Base-by-base conservation (phyloP, 2,329 filamentous ascomycete species). In the Aspergillus aculeatinus region DNA sequence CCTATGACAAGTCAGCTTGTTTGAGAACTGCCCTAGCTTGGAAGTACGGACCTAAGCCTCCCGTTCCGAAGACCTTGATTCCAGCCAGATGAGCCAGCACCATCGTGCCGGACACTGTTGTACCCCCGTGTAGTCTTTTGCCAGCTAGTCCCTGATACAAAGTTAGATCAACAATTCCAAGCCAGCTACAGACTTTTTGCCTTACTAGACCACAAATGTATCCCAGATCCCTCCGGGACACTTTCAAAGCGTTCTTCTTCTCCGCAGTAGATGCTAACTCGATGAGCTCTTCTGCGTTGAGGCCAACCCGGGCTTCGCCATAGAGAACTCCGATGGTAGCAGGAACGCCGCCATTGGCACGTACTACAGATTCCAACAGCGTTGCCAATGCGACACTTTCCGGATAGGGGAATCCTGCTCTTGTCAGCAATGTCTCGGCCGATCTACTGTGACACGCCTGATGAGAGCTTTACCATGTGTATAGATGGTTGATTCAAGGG, bases 401-500 rank as follows among this genome's bases (percentile, higher is more conserved):
- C 0, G 88, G 89, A 67, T 89, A 89, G 2, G 88, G 87, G 65
- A 88, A 90, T 60, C 87, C 87, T 87, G 50, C 16, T 6, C 14
- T 9, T 23, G 59, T 65, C 39, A 63, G 58, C 29, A 21, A 19
- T n/a, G 51, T 12, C 16, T 48, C 16, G 14, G 42, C 19, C 27
- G 27, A 23, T 19, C 7, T 21, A n/a, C 16, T 16, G 27, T n/a
- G 27, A 27, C 16, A 27, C 11, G 47, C 21, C 14, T 51, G 42
- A 16, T 23, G 21, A n/a, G 5, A 12, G 29, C 44, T 55, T 31
- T 76, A 82, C 92, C 93, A 77, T 99, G 95, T 1, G 95, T 99
- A 77, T 99, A 98, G 68, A 99, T 98, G 4, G 95, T 96, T 2
- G 91, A 92, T 77, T 99, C 95, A 4, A 99, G 83, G 16, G 94